Evolutionary conservation across 1,139 yeast genomes (phyloP), one percentile per base, ranked within the genome.

Genomic region (Saccharomyces hybrid): DNA sequence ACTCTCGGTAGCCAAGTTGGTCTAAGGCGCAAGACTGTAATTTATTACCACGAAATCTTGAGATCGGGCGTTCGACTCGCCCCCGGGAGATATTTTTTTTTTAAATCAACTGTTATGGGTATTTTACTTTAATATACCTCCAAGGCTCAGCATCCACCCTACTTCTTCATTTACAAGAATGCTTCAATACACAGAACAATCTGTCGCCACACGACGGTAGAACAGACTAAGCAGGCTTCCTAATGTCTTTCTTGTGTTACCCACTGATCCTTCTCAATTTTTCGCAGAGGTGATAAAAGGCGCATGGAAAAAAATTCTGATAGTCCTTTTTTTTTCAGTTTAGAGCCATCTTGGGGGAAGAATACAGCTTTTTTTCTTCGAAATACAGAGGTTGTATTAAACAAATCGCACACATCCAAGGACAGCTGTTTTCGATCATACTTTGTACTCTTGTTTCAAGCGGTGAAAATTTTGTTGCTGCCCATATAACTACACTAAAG

Each of bases 21-120:
- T 57, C 56, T 57, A 57, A 56, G 60, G 60, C 60, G 60, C 60
- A 57, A 57, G 60, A 57, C 60, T 57, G 60, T 57, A 57, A 57
- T 54, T 52, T 51, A 42, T 51, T 26, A 29, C 48, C 34, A 51
- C 14, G 55, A 44, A 34, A 54, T 52, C 57, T 55, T 55, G 57
- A 55, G 50, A 55, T 55, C 57, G 55, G 55, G 55, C 52, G 57
- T 55, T 55, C 57, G 57, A 55, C 48, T 55, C 57, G 53, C 55
- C 55, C 57, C 55, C 55, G 55, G 50, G 57, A 50, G 57, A 52
- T 29, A 9, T 47, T 47, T 14, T 47, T 47, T n/a, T 47, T 48
- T 48, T 38, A 24, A 24, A 24, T 46, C 12, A 42, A 51, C 26
- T 27, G 12, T 19, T 12, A 34, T 11, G 8, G 6, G 48, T 48